Evolutionary conservation across 306 rosid species (phyloP), one percentile per base, ranked within the genome.

Genomic region (Rubus idaeus): DNA sequence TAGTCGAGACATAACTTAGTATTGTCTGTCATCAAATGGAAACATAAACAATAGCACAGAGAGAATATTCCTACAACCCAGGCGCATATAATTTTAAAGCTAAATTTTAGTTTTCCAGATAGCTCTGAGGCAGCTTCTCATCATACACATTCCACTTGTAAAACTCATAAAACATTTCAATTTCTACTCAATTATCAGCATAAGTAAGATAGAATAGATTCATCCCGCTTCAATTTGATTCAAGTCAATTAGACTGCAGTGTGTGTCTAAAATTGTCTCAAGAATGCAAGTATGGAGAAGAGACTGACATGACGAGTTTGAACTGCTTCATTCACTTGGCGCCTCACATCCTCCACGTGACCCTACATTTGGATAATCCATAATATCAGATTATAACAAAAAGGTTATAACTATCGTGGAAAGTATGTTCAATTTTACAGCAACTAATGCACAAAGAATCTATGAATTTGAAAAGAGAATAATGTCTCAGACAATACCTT

Each of bases 261-360:
- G 16, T 10, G 41, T 18, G 44, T 6, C 52, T 81, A 5, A 60
- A 49, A 78, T 52, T 6, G 71, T 70, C 52, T 41, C 55, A 72
- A 75, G 57, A 18, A 76, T 5, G 81, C 50, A 81, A 49, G 71
- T 46, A 67, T 57, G 81, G 68, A 75, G 40, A 78, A 87, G 83
- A 82, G 18, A 92, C 99, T 86, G 69, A 95, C 99, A 83, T 89
- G 85, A 75, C 97, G 99, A 75, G 97, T 86, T 85, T 88, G 91
- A 84, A 92, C 88, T 80, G 97, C 97, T 91, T 95, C 99, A 57
- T 95, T 91, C 68, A 91, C 96, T 85, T 88, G 94, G 58, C 96
- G 92, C 81, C 87, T 89, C 79, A 95, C 99, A 82, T 90, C 97
- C 80, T 89, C 97, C 35, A 89, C 89, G 14, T 90, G 89, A 80